Base-by-base conservation (phyloP, 2,329 filamentous ascomycete genomes). In the Trichophyton equinum region DNA sequence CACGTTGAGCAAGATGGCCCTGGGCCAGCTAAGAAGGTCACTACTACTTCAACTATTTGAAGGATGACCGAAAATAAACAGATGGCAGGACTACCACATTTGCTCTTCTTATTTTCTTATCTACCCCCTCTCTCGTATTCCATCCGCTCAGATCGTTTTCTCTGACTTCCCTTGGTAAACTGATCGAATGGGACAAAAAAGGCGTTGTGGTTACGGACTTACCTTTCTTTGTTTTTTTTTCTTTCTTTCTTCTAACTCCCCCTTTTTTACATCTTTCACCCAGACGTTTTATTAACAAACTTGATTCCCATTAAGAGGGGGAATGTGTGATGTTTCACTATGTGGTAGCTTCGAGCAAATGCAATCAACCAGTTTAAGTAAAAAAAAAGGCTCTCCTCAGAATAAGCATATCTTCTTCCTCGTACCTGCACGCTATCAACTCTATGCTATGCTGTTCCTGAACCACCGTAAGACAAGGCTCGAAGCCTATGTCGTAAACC, bases 1-100 rank as follows among this genome's bases (percentile, higher is more conserved):
- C 81, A 90, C 51, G 87, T 96, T 62, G 92, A 97, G 81, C 69
- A 74, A 62, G 90, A 96, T 73, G 74, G 79, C 56, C 79, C 82
- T 68, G 83, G 95, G 64, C 84, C 67, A 68, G 94, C 82, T 6
- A 86, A 92, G 80, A 58, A 53, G 40, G 57, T 36, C 33, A 9
- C 18, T 40, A 15, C 42, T n/a, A 20, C 42, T n/a, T 33, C 51
- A 22, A 25, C 30, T 30, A 46, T 55, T 9, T 55, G 27, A 55
- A 55, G 25, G 8, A 30, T 2, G 27, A 36, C n/a, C 27, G 15
- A 15, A 5, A 36, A 27, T 53, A 38, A 13, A 13, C 33, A 9
- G 33, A 13, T 13, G 25, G 44, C 15, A 33, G 15, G n/a, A 42
- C 38, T 27, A 33, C 27, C 40, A 44, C 42, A 59, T 59, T 30